A percentile compares a stretch with the other conserved stretches of the same genome.
phyloP scores from a whole-genome alignment of 768 basidiomycete species.

The Termitomyces sp. region DNA sequence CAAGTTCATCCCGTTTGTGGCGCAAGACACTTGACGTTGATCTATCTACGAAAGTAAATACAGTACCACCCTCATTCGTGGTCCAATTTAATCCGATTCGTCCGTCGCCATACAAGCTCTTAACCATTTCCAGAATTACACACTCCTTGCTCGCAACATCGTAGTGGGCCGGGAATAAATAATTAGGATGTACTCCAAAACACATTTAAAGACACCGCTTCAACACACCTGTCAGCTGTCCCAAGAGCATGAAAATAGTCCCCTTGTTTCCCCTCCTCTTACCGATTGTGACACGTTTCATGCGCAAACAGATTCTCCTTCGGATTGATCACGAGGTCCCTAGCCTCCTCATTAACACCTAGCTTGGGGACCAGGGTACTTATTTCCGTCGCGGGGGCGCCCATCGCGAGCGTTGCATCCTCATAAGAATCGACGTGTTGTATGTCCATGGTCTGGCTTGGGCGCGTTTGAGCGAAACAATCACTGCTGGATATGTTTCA shows the following conservation, averaged over 20 bases:
- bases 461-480: neutral
- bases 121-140: neutral
- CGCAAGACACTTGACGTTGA: too few species aligned
- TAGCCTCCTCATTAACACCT: neutral
- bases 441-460: neutral
- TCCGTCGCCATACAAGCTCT: neutral
- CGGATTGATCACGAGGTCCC: neutral
- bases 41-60: neutral
- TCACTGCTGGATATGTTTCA: neutral
- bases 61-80: neutral
- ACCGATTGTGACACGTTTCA: neutral
- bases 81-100: slow-evolving; percentile 1
- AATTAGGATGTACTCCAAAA: neutral
- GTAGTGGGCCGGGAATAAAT: slow-evolving; percentile 1
- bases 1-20: too few species aligned
- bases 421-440: slow-evolving; percentile 8
- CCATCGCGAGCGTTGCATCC: neutral
- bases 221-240: slow-evolving; percentile 9
- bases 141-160: slow-evolving; percentile 2
- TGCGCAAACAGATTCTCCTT: neutral
- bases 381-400: slow-evolving; percentile 3
- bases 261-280: slow-evolving; percentile 9
- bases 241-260: neutral
- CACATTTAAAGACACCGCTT: neutral
- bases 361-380: neutral